Base-by-base conservation (phyloP, 2,329 filamentous ascomycete genomes). In the Arthrobotrys pseudoclavata region DNA sequence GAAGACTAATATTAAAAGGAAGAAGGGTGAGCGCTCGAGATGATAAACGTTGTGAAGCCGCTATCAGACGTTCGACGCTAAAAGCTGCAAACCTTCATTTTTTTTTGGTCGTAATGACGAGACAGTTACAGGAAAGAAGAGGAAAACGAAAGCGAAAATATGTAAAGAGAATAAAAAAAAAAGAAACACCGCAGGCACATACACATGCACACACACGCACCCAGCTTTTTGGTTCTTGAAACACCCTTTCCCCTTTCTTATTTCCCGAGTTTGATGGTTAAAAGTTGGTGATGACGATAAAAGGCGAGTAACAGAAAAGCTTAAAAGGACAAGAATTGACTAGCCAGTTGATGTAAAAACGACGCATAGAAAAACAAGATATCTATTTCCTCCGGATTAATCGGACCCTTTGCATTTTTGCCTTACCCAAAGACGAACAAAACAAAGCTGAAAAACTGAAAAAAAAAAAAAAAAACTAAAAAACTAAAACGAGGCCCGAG, bases 401-500 rank as follows among this genome's bases (percentile, higher is more conserved):
- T 45, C 20, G 13, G 37, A 40, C 37, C 42, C 42, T 45, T 45
- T 45, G 42, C 42, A 45, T 45, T 18, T 20, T 20, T 20, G 42
- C 42, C 42, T 45, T 45, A 20, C 42, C 47, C 15, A 34, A 4
- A 40, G 24, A 52, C 4, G 13, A 45, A 57, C 6, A 47, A 55
- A n/a, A 13, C 45, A n/a, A 10, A 68, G 31, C n/a, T 20, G 13
- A 22, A 18, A 29, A 57, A 34, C 15, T 20, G 15, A 45, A 53
- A 12, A 18, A 31, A 31, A 64, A 20, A 29, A 15, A 20, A 50
- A 37, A 13, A 29, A 31, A 15, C 29, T n/a, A 9, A 20, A 15
- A 50, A 34, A 66, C 20, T 24, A 10, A 40, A 37, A 40, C 37
- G 10, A 53, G 63, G 68, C 47, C 52, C 47, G 31, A 53, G 42